Evolutionary conservation across 192 early-diverging fungal genomes (phyloP).

Genomic region (Gonapodya prolifera): DNA sequence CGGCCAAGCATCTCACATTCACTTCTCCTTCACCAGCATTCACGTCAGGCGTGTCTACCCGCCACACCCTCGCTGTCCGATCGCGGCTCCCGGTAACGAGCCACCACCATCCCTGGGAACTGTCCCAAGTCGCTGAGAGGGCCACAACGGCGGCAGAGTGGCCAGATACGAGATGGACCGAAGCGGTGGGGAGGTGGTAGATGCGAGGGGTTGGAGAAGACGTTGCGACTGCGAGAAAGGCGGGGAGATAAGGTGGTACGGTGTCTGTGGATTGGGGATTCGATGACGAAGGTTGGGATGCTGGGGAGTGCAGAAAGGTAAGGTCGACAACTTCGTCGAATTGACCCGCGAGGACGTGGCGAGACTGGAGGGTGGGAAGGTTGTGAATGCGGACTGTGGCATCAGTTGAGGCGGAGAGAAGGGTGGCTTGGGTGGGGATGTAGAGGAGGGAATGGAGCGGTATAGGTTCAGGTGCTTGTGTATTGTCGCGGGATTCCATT

Average conservation of each 20-base stretch:
- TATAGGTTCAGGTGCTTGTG: not conserved
- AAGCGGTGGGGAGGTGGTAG: not conserved
- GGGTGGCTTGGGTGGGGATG: not conserved
- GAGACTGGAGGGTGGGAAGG: constrained; percentile 14
- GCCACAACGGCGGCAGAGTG: constrained; percentile 90
- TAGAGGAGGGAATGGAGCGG: not conserved
- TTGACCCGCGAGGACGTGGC: constrained; percentile 77
- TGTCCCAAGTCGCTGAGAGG: constrained; percentile 37
- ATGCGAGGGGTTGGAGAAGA: constrained; percentile 15
- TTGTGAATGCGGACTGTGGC: constrained; percentile 80
- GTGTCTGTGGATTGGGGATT: constrained; percentile 16
- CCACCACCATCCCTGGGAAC: constrained; percentile 27
- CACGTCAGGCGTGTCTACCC: not conserved
- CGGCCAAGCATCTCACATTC: not conserved
- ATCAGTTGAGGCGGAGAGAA: constrained; percentile 75
- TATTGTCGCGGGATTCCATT: not conserved
- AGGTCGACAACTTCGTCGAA: constrained; percentile 94
- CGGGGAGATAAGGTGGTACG: constrained; percentile 20
- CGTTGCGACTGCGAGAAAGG: constrained; percentile 58
- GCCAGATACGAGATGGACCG: constrained; percentile 46
- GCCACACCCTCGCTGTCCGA: constrained; percentile 47
- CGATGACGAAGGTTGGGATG: constrained; percentile 13
- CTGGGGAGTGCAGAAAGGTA: constrained; percentile 43
- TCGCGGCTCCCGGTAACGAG: constrained; percentile 84
- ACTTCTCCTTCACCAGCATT: not conserved